phyloP scores from a whole-genome alignment of 2,329 filamentous ascomycete species.

The Epichloe gansuensis region DNA sequence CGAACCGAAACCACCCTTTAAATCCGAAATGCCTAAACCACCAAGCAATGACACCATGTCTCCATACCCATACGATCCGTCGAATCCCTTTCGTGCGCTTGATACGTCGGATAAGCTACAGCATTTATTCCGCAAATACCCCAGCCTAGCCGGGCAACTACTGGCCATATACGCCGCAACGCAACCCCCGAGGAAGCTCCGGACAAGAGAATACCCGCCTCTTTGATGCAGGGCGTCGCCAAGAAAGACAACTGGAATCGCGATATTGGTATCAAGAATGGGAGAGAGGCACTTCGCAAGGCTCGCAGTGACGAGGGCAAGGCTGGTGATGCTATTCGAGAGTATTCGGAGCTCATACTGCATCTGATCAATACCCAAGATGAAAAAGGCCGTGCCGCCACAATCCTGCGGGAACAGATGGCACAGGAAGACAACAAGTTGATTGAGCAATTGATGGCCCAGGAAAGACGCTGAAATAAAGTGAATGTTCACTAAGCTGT shows the following conservation, averaged over 20 bases:
- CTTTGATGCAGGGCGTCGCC: slow-evolving; percentile 20
- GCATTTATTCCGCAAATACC: slow-evolving; percentile 41
- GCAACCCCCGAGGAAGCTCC: slow-evolving; percentile 28
- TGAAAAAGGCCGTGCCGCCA: slow-evolving; percentile 20
- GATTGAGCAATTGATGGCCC: slow-evolving; percentile 36
- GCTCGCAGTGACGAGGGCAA: slow-evolving; percentile 38
- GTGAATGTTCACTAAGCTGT: background rate
- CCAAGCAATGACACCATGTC: background rate
- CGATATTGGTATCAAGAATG: slow-evolving; percentile 45
- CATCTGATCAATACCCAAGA: slow-evolving; percentile 29
- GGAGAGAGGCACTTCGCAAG: slow-evolving; percentile 39
- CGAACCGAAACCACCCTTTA: slow-evolving; percentile 16
- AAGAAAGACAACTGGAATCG: slow-evolving; percentile 41
- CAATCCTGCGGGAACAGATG: slow-evolving; percentile 31
- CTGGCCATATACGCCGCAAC: slow-evolving; percentile 37
- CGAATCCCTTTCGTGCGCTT: slow-evolving; percentile 38
- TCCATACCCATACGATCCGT: slow-evolving; percentile 11
- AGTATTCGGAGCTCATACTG: slow-evolving; percentile 47
- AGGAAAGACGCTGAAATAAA: slow-evolving; percentile 25
- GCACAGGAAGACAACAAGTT: slow-evolving; percentile 35
- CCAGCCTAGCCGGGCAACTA: slow-evolving; percentile 34
- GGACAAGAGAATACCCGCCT: slow-evolving; percentile 18
- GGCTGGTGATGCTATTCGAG: slow-evolving; percentile 46
- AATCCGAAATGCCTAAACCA: slow-evolving; percentile 4
- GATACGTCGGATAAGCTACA: slow-evolving; percentile 37